Percentiles rank a stretch among this genome's conserved stretches.
Evolutionary conservation across 495 filamentous ascomycete genomes (phyloP).

Genomic region (Podospora sp.): DNA sequence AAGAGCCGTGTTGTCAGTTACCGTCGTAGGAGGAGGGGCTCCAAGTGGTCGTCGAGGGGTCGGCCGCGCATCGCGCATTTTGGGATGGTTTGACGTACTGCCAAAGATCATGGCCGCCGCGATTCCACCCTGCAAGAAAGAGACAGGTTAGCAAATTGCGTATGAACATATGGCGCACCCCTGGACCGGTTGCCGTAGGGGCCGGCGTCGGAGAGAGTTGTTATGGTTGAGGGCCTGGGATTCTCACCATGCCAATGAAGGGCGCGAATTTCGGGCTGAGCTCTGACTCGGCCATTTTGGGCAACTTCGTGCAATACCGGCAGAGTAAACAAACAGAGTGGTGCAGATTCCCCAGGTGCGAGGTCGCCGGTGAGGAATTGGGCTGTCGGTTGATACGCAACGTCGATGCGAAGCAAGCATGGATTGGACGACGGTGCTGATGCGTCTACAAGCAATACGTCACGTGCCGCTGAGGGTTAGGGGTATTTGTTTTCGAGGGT

Average conservation of each 20-base stretch:
- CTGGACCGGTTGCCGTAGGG: background rate
- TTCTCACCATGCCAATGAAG: conserved; percentile 93
- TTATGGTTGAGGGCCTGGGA: conserved; percentile 5
- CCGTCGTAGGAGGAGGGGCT: background rate
- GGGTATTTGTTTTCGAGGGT: background rate
- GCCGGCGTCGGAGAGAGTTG: background rate
- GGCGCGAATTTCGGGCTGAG: conserved; percentile 88
- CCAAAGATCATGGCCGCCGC: conserved; percentile 94
- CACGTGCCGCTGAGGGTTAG: background rate
- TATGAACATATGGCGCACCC: background rate
- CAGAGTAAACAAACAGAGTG: background rate
- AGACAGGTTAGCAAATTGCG: conserved; percentile 38
- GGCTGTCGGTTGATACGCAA: background rate
- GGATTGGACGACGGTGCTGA: background rate
- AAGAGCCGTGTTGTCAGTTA: conserved; percentile 30
- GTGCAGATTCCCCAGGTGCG: conserved; percentile 4
- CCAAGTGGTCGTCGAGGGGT: background rate
- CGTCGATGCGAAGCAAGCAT: background rate
- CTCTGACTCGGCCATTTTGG: conserved; percentile 68
- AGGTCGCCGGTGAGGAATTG: background rate
- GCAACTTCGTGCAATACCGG: conserved; percentile 1
- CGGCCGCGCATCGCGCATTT: background rate
- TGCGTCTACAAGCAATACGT: background rate
- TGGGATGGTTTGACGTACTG: conserved; percentile 59
- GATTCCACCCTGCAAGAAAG: conserved; percentile 70